Percentiles rank a stretch among this genome's conserved stretches.
Evolutionary conservation across 2,329 filamentous ascomycete genomes (phyloP).

Genomic region (Cladophialophora psammophila): DNA sequence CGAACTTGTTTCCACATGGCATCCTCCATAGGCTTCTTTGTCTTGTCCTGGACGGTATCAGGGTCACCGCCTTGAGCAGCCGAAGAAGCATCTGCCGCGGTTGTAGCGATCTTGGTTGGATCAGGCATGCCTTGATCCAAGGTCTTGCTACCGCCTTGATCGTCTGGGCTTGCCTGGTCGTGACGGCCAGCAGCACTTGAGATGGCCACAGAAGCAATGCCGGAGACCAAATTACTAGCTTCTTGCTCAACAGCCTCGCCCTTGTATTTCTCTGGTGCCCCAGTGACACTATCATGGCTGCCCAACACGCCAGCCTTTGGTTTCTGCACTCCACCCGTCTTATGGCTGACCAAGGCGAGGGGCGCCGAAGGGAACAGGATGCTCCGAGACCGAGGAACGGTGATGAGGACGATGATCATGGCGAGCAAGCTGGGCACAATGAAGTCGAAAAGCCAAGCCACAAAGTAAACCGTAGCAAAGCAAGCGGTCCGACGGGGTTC

Average conservation of each 20-base stretch:
- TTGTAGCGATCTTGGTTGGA: conserved; percentile 63
- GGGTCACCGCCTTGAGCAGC: conserved; percentile 61
- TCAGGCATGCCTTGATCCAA: conserved; percentile 66
- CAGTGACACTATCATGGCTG: conserved; percentile 78
- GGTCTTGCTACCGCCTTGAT: conserved; percentile 46
- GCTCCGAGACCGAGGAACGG: conserved; percentile 67
- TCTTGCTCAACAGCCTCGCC: conserved; percentile 85
- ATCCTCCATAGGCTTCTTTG: conserved; percentile 77
- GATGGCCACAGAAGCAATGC: conserved; percentile 74
- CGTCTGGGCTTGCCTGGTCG: conserved; percentile 69
- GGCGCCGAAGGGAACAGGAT: conserved; percentile 80
- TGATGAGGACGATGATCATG: conserved; percentile 70
- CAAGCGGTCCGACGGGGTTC: conserved; percentile 72
- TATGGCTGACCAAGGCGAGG: conserved; percentile 72
- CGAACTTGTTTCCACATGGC: conserved; percentile 79
- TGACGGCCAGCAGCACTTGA: conserved; percentile 80
- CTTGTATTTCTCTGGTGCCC: conserved; percentile 81
- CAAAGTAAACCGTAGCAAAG: conserved; percentile 68
- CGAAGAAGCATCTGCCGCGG: conserved; percentile 62
- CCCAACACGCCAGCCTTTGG: conserved; percentile 77
- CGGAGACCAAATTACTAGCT: conserved; percentile 79
- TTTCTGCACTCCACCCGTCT: conserved; percentile 77
- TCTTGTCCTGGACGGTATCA: conserved; percentile 70
- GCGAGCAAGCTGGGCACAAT: conserved; percentile 67
- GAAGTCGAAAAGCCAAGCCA: conserved; percentile 77